phyloP scores from a whole-genome alignment of 768 basidiomycete genomes.

The Lenzites betulinus region DNA sequence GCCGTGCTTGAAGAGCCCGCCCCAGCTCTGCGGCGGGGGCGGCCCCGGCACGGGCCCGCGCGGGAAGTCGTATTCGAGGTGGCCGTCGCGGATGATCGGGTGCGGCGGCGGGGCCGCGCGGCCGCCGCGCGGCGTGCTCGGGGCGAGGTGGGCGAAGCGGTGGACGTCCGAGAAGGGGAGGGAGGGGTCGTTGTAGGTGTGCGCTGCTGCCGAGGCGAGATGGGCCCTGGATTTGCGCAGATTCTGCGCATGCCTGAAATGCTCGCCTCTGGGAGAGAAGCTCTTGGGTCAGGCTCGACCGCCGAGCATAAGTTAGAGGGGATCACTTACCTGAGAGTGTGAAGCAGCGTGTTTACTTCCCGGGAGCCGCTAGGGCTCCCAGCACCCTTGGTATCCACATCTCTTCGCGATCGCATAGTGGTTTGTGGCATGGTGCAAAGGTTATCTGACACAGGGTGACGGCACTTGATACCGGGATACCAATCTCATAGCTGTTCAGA shows the following conservation, averaged over 20 bases:
- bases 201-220: conserved; percentile 5
- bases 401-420: conserved; percentile 1
- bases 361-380: conserved; percentile 3
- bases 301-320: background rate
- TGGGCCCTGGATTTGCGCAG: conserved; percentile 33
- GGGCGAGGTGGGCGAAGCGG: conserved; percentile 8
- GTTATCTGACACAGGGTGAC: conserved; percentile 1
- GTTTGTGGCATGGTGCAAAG: background rate
- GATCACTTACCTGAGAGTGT: conserved; percentile 49
- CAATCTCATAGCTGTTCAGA: conserved; percentile 8
- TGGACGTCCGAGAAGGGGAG: conserved; percentile 47
- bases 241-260: conserved; percentile 68
- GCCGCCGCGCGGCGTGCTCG: background rate
- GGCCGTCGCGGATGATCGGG: conserved; percentile 19
- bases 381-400: background rate
- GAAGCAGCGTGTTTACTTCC: conserved; percentile 51
- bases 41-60: conserved; percentile 30
- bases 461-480: background rate
- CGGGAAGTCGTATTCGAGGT: conserved; percentile 25
- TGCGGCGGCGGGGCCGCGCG: conserved; percentile 16
- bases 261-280: conserved; percentile 57
- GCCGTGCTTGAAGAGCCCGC: conserved; percentile 31
- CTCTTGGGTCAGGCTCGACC: background rate
- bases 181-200: conserved; percentile 44
- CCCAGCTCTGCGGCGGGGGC: conserved; percentile 58